Evolutionary conservation across 345 rosid genomes (phyloP).

Genomic region (Salix viminalis): DNA sequence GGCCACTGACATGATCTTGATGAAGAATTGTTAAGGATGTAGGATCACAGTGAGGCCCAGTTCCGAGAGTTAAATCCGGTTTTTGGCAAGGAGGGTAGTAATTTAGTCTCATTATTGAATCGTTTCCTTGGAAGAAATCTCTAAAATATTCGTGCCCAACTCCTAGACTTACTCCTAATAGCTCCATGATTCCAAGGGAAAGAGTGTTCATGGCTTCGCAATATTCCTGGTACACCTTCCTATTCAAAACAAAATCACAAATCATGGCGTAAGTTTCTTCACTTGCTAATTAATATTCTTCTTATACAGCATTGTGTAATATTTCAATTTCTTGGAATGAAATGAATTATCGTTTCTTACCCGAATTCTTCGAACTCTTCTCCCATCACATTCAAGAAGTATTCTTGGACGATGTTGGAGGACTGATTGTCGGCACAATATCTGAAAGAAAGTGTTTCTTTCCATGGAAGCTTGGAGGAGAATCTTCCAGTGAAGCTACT

Average conservation of each 20-base stretch:
- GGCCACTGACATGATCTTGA: constrained; percentile 86
- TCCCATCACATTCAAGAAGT: constrained; percentile 62
- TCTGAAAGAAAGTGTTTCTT: constrained; percentile 82
- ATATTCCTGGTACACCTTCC: constrained; percentile 77
- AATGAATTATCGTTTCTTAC: constrained; percentile 30
- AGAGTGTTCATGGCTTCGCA: constrained; percentile 80
- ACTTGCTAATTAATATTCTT: not conserved
- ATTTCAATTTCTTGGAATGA: not conserved
- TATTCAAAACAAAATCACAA: constrained; percentile 14
- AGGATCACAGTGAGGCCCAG: constrained; percentile 99
- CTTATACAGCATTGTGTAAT: no score
- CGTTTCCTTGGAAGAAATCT: constrained; percentile 69
- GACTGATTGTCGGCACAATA: constrained; percentile 40
- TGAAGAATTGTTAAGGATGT: constrained; percentile 96
- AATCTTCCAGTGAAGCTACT: constrained; percentile 94
- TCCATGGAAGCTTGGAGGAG: constrained; percentile 92
- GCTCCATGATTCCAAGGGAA: constrained; percentile 84
- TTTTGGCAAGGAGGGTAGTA: constrained; percentile 90
- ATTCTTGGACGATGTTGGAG: constrained; percentile 54
- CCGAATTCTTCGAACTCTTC: constrained; percentile 61
- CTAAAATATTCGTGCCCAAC: constrained; percentile 47
- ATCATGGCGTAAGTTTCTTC: not conserved
- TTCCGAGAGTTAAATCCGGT: constrained; percentile 85
- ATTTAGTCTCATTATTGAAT: constrained; percentile 92
- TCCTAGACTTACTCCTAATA: constrained; percentile 71